Evolutionary conservation across 2,329 filamentous ascomycete genomes (phyloP), one percentile per base, ranked within the genome.

Genomic region (Penicillium sp.): DNA sequence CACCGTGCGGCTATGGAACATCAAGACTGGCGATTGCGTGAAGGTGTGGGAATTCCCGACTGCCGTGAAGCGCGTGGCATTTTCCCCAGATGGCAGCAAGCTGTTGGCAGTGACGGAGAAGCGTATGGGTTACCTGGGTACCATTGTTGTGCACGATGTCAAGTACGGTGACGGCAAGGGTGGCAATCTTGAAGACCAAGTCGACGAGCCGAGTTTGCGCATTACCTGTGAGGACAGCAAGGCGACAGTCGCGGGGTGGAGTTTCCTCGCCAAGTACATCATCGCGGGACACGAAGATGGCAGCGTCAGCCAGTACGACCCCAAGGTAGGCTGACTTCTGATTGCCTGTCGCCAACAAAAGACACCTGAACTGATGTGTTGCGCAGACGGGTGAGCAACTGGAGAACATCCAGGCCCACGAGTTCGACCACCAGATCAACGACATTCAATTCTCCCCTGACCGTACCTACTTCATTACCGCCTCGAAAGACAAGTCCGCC

Each of bases 1-100:
- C 79, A 96, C 91, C 36, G 91, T 98, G 73, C 84, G 90, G 66
- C 80, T 98, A 64, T 98, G 93, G 93, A 89, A 98, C 69, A 80
- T 96, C 69, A 87, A 89, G 80, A 87, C 86, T 13, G 93, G 93
- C 68, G 88, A 87, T 69, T 85, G 87, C 69, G 80, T 98, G 65
- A 96, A 97, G 84, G 87, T 86, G 47, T 98, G 93, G 93, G 90
- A 98, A 60, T 96, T 96, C 75, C 84, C 87, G 50, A 97, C 93
- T 36, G 89, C 90, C 56, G 89, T 98, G 72, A 97, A 98, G 83
- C 84, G 93, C 63, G 90, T 95, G 70, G 91, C 96, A 75, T 98
- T 98, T 78, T 90, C 84, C 68, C 86, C 95, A 65, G 93, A 98
- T 72, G 93, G 91, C 64, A 86, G 81, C 65, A 82, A 87, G 74